Conservation (phyloP, 1,284 basidiomycete species). For the Calocybe gambosa region DNA sequence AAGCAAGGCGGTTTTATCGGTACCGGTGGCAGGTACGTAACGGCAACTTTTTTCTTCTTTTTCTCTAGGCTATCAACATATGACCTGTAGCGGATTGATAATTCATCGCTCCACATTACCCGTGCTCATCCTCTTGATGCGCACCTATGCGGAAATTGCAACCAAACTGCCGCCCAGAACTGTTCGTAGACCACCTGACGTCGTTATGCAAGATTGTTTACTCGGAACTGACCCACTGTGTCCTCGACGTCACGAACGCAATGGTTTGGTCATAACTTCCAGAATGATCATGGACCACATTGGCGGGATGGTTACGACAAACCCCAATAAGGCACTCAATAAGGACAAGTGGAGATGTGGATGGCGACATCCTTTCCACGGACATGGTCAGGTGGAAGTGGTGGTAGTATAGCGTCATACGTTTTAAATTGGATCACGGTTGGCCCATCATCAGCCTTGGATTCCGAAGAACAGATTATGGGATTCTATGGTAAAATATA, state of each 20-base stretch:
- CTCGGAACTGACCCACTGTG: conserved; percentile 31
- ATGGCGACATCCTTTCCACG: conserved; percentile 39
- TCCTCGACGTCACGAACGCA: conserved; percentile 18
- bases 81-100: conserved; percentile 29
- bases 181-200: conserved; percentile 24
- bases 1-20: conserved; percentile 32
- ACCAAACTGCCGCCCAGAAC: conserved; percentile 24
- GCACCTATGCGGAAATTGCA: conserved; percentile 23
- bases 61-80: background rate
- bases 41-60: background rate
- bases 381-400: conserved; percentile 27
- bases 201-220: conserved; percentile 38
- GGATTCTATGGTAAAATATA: no score
- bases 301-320: conserved; percentile 30
- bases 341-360: conserved; percentile 35
- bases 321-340: conserved; percentile 22
- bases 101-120: conserved; percentile 31
- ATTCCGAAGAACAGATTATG: background rate
- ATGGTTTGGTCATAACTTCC: conserved; percentile 31
- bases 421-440: background rate
- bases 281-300: conserved; percentile 36
- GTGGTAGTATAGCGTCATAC: conserved; percentile 23
- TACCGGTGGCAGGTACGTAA: conserved; percentile 34
- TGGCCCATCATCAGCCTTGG: background rate
- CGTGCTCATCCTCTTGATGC: conserved; percentile 25